Conservation (phyloP, 1,139 yeast species). For the Blastobotrys arbuscula region DNA sequence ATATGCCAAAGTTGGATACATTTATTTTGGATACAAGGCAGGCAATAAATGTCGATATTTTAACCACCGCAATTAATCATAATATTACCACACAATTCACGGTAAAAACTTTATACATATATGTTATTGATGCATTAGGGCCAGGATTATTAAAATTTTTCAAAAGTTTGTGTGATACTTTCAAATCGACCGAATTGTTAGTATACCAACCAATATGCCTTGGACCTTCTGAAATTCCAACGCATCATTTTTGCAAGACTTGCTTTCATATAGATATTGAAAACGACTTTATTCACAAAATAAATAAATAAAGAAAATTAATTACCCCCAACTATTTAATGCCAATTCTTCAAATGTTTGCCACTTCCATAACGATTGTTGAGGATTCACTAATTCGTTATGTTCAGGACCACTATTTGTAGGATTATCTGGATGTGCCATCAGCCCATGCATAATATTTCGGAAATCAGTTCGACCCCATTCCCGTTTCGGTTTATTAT, state of each 20-base stretch:
- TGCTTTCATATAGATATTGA: neutral
- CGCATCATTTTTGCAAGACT: neutral
- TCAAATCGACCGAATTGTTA: neutral
- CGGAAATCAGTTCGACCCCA: conserved; percentile 21
- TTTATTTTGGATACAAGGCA: neutral
- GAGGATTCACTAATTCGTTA: conserved; percentile 52
- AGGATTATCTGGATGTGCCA: conserved; percentile 13
- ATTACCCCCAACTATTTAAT: neutral
- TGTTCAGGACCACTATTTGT: conserved; percentile 30
- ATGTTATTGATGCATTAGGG: neutral
- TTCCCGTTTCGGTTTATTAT: conserved; percentile 9
- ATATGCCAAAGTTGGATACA: neutral
- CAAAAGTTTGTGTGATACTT: neutral
- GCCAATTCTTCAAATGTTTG: neutral
- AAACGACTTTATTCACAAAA: neutral
- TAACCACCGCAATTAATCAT: neutral
- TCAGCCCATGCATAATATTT: conserved; percentile 30
- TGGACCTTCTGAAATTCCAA: neutral
- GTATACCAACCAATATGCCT: conserved; percentile 1
- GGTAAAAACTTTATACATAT: neutral
- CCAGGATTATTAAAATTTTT: neutral
- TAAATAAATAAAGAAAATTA: neutral
- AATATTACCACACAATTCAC: neutral
- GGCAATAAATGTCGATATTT: neutral
- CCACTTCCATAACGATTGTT: conserved; percentile 47